Evolutionary conservation across 108 stramenopile genomes (phyloP).

Genomic region (Schizochytrium sp.): DNA sequence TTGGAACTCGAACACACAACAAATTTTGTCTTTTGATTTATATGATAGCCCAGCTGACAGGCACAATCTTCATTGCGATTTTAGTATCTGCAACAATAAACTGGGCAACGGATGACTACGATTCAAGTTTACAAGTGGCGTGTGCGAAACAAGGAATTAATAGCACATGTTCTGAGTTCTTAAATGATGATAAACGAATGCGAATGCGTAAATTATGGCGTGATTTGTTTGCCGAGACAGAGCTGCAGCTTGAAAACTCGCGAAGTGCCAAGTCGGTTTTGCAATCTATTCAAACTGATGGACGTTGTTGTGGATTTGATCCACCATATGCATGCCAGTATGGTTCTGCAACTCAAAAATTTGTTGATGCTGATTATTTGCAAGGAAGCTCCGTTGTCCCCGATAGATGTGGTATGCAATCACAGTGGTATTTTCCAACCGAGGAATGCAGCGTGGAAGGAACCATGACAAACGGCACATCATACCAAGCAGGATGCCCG

Average conservation of each 20-base stretch:
- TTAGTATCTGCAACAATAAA: not conserved
- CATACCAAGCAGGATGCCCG: constrained; percentile 42
- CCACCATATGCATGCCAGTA: constrained; percentile 50
- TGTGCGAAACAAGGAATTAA: constrained; percentile 16
- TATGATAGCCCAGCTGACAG: not conserved
- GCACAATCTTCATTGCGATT: not conserved
- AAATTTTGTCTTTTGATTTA: constrained; percentile 46
- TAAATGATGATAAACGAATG: not conserved
- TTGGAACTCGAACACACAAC: constrained; percentile 13
- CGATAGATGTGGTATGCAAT: not conserved
- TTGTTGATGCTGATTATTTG: not conserved
- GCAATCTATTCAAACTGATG: constrained; percentile 9
- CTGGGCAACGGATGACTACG: constrained; percentile 47
- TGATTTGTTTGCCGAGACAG: constrained; percentile 5
- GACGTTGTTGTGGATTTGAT: constrained; percentile 39
- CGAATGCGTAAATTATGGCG: constrained; percentile 9
- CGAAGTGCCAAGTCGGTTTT: not conserved
- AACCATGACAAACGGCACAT: not conserved
- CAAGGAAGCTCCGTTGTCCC: not conserved
- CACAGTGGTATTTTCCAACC: constrained; percentile 17
- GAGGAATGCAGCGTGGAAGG: not conserved
- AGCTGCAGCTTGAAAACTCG: constrained; percentile 16
- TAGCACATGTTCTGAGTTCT: not conserved
- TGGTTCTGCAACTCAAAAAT: not conserved
- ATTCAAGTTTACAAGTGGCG: not conserved